A percentile compares a stretch with the other conserved stretches of the same genome.
Conservation (phyloP, 441 rosid genomes). For the Aleurites moluccanus region DNA sequence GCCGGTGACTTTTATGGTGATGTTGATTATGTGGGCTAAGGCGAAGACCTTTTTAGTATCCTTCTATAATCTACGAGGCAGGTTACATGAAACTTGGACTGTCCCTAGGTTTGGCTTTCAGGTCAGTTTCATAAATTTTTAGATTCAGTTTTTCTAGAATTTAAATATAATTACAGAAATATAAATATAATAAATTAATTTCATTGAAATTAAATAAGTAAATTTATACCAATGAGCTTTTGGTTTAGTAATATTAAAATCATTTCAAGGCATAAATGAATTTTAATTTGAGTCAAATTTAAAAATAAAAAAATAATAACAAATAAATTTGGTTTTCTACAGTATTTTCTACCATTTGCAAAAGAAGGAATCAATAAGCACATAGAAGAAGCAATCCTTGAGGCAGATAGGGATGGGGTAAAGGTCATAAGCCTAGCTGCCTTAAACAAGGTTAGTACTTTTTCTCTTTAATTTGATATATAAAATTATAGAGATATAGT, state of each 20-base stretch:
- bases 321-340: constrained; percentile 17
- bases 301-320: too few species aligned
- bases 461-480: background rate
- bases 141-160: too few species aligned
- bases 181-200: too few species aligned
- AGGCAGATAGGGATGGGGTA: constrained; percentile 75
- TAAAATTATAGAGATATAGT: too few species aligned
- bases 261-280: too few species aligned
- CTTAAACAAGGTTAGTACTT: constrained; percentile 69
- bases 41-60: constrained; percentile 60
- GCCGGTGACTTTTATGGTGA: constrained; percentile 48
- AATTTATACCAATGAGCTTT: too few species aligned
- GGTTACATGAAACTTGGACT: constrained; percentile 69
- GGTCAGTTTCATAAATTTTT: constrained; percentile 30
- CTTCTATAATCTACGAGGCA: constrained; percentile 66
- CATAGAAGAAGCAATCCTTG: constrained; percentile 78
- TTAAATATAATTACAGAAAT: too few species aligned
- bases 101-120: constrained; percentile 91
- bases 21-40: constrained; percentile 71
- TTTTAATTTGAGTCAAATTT: too few species aligned
- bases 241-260: too few species aligned
- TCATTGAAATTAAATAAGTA: too few species aligned
- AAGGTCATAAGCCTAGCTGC: constrained; percentile 98
- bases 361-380: constrained; percentile 72
- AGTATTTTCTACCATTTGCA: constrained; percentile 98